Base-by-base conservation (phyloP, 805 yeast genomes). In the Ogataea parapolymorpha region DNA sequence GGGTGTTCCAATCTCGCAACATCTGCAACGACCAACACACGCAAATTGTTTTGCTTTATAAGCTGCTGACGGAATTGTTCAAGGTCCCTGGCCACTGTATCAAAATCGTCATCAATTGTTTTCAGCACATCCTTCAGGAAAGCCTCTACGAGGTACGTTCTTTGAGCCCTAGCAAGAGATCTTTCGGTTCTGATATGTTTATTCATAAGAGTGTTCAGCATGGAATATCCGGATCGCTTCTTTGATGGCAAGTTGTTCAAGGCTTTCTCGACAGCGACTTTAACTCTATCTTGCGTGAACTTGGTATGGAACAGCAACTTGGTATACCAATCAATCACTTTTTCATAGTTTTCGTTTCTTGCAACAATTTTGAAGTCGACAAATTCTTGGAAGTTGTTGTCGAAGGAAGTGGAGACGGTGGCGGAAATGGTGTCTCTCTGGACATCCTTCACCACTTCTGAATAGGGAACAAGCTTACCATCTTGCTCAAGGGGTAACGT, bases 261-360 rank as follows among this genome's bases (percentile, higher is more conserved):
- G 28, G 75, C 63, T 54, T 80, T 81, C 42, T 82, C 86, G 24
- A 83, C 59, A 13, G 82, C 70, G 20, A 86, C 77, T 50, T 74
- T 72, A 17, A 88, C 75, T 59, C 97, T 72, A 9, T 77, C 71
- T 48, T 77, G 79, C 42, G 89, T 96, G 59, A 85, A 87, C 6
- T 76, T 72, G 22, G 85, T 74, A 51, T 77, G 72, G 59, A 77
- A 80, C 52, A 89, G 63, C 14, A 85, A 71, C 43, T 79, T 78
- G 32, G 69, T 63, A 31, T 86, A 67, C 98, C 98, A 93, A 17
- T 78, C 74, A 28, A 90, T 79, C 1, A 91, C 88, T 34, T 72
- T 72, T 0, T 49, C 41, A 56, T 90, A 93, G 43, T 88, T 80
- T 7, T 67, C 69, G 8, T 70, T 67, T 50, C 75, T 80, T 31